Base-by-base conservation (phyloP, 2,329 filamentous ascomycete species). In the Aspergillus clavatus region DNA sequence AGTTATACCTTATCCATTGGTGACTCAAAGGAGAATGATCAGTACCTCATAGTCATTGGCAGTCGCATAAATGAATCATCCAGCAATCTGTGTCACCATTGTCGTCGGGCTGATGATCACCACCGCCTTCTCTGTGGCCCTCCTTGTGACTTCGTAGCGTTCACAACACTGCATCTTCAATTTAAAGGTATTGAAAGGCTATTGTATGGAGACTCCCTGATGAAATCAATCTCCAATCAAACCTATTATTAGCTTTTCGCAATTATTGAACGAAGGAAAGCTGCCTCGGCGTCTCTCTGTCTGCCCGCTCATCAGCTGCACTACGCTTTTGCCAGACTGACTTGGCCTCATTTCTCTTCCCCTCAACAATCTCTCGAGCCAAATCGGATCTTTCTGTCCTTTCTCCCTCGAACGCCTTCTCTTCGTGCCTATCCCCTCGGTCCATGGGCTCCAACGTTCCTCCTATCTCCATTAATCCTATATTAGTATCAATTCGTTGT, bases 401-500 rank as follows among this genome's bases (percentile, higher is more conserved):
- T 40, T n/a, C 12, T 28, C 10, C 21, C 11, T 39, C 22, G 23
- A 36, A 24, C 38, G 7, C 23, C 23, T 24, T 40, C 38, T 26
- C 6, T 27, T 7, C 22, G 23, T 8, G n/a, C 21, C 12, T 14
- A n/a, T 21, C 12, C 22, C 21, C n/a, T 23, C 27, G 35, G 59
- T 62, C 55, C 47, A 66, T 65, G 63, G 58, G 61, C 54, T 47
- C 56, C 61, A 50, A 45, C 54, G 49, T 56, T 53, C 46, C 40
- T 42, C 36, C 40, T 37, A 24, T 43, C 40, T 50, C 49, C 50
- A 33, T 48, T 36, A 48, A 54, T 48, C 27, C 24, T 40, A 46
- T 52, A 46, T 52, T 59, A 49, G 37, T 57, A 56, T 48, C 51
- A 52, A 63, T 50, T 54, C 59, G 63, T 58, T 65, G 67, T 80